Evolutionary conservation across 352 stramenopile genomes (phyloP), one percentile per base, ranked within the genome.

Genomic region (Pythium sp.): DNA sequence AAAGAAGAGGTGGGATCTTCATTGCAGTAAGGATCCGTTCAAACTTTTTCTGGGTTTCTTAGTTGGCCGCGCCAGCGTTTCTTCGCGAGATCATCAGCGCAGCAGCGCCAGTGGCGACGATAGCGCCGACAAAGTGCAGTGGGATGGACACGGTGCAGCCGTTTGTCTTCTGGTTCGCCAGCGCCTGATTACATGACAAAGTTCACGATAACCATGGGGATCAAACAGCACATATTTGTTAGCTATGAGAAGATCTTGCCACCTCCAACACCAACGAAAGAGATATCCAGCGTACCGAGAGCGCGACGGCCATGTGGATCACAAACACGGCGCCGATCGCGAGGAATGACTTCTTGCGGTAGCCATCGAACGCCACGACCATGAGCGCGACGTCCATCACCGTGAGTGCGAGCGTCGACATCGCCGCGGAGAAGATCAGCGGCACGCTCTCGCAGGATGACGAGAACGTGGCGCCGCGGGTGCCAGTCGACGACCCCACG

Each of bases 291-390:
- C 78, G 53, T 71, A 91, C 83, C 79, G 87, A 93, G 38, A 95
- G 74, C 2, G 82, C 85, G 22, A 93, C 84, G 54, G 74, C 82
- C 65, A 93, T 72, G 75, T 95, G 87, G 20, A 95, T 74, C n/a
- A 88, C 62, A 53, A 84, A 78, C 8, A 93, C 87, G 26, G 72
- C 73, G 36, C 70, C 80, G 24, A 93, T 70, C 22, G 74, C 67
- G 43, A 86, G 26, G 34, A 58, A 41, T 32, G 79, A 91, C 20
- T 76, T 75, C 65, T 89, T 89, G 65, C 88, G 86, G 71, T 91
- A 95, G 30, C 84, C 85, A 32, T 91, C 82, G 66, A 95, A 95
- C 46, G 88, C 86, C 18, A 95, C 62, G 71, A 94, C 73, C 86
- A 94, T 94, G 60, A 95, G 80, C 46, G 84, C 81, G 11, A 94